phyloP scores from a whole-genome alignment of 805 yeast genomes.

The Lachancea kluyveri region DNA sequence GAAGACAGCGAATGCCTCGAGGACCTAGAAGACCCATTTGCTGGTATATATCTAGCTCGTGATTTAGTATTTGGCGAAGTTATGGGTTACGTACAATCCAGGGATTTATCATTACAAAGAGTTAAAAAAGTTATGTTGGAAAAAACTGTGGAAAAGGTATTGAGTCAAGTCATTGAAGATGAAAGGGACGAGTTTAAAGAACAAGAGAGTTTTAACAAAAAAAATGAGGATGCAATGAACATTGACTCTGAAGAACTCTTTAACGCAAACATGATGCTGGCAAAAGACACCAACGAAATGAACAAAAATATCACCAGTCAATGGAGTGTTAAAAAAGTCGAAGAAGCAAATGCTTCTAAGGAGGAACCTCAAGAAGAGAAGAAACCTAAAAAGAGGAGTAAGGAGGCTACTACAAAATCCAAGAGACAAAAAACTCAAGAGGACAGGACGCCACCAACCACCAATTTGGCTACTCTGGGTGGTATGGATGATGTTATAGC shows the following conservation, averaged over 20 bases:
- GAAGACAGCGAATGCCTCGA: constrained; percentile 5
- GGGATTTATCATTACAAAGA: constrained; percentile 62
- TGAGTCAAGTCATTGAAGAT: constrained; percentile 49
- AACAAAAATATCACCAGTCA: constrained; percentile 69
- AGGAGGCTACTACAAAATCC: constrained; percentile 32
- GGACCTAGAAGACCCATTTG: constrained; percentile 21
- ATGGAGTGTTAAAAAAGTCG: constrained; percentile 43
- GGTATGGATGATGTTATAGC: constrained; percentile 84
- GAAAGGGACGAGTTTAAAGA: constrained; percentile 50
- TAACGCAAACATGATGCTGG: constrained; percentile 52
- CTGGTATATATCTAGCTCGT: constrained; percentile 43
- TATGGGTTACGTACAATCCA: constrained; percentile 51
- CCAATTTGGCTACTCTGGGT: constrained; percentile 70
- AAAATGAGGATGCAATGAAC: constrained; percentile 34
- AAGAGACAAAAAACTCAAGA: constrained; percentile 40
- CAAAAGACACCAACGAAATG: constrained; percentile 56
- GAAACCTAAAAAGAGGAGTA: constrained; percentile 45
- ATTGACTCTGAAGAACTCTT: constrained; percentile 20
- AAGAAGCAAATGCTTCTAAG: constrained; percentile 10
- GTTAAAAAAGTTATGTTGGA: constrained; percentile 60
- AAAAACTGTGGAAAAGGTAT: constrained; percentile 55
- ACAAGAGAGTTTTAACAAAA: constrained; percentile 17
- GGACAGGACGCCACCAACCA: constrained; percentile 64
- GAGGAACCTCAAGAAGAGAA: constrained; percentile 26
- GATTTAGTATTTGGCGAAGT: constrained; percentile 49